Evolutionary conservation across 2,329 filamentous ascomycete species (phyloP).

Genomic region (Ophiostoma sp.): DNA sequence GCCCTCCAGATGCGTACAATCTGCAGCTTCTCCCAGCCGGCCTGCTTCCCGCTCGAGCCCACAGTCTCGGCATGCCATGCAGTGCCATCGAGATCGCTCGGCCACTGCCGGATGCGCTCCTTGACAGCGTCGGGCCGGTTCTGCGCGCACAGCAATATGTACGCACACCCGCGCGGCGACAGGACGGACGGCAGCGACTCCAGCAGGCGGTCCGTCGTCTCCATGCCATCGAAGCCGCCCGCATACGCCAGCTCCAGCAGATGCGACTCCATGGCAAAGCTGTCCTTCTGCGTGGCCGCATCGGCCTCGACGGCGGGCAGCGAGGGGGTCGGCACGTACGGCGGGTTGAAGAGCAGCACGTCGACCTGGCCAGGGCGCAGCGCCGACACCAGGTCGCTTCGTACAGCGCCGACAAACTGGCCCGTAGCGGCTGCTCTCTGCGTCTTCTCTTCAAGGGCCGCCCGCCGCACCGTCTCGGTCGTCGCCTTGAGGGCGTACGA

Average conservation of each 20-base stretch:
- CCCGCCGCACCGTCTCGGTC: constrained; percentile 57
- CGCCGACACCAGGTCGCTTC: constrained; percentile 63
- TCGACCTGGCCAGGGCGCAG: constrained; percentile 61
- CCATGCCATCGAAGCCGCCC: constrained; percentile 87
- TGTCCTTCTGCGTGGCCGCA: constrained; percentile 15
- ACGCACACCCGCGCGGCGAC: constrained; percentile 67
- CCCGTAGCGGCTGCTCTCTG: constrained; percentile 22
- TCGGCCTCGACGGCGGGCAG: constrained; percentile 50
- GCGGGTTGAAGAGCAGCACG: constrained; percentile 91
- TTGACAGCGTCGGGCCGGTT: constrained; percentile 63
- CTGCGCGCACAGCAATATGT: constrained; percentile 82
- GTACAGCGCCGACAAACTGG: constrained; percentile 59
- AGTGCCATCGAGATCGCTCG: constrained; percentile 23
- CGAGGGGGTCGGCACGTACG: constrained; percentile 83
- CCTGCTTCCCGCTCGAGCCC: constrained; percentile 75
- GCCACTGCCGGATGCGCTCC: constrained; percentile 30
- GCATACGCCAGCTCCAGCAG: constrained; percentile 83
- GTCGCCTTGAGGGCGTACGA: constrained; percentile 75
- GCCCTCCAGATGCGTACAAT: constrained; percentile 79
- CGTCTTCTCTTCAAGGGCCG: constrained; percentile 32
- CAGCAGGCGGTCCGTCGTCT: constrained; percentile 77
- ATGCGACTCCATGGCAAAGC: constrained; percentile 75
- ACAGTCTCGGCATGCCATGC: constrained; percentile 75
- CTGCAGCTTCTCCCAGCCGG: constrained; percentile 90
- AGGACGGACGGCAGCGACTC: constrained; percentile 62